Base-by-base conservation (phyloP, 345 rosid species). In the Psidium friedrichsthalianum region DNA sequence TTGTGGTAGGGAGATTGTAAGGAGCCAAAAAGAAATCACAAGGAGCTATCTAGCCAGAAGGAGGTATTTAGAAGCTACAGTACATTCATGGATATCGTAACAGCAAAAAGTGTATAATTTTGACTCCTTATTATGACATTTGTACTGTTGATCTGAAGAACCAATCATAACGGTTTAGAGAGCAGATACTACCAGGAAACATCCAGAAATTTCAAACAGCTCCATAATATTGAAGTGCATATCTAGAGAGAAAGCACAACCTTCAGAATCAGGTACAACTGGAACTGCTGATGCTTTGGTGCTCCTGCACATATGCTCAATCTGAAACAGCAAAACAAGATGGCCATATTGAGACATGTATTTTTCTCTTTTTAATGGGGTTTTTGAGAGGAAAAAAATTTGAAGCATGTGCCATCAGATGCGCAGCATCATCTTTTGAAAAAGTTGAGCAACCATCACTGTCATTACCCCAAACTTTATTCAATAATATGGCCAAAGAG, bases 221-320 rank as follows among this genome's bases (percentile, higher is more conserved):
- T 69, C 80, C 20, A 36, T 69, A 21, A 18, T 8, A 36, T 21
- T 8, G 25, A 36, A 69, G 24, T 32, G 78, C 21, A 18, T 36
- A 69, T 69, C 24, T 69, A 64, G 58, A 83, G 54, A 64, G 57
- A 56, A 51, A 83, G 53, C 54, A 82, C 82, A 84, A 97, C 99
- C 99, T 96, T 93, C 96, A 89, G 98, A 93, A 89, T 97, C 98
- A 88, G 98, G 88, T 88, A 96, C 88, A 83, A 97, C 93, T 74
- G 99, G 99, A 88, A 96, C 95, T 51, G 98, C 99, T 87, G 95
- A 93, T 53, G 98, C 91, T 88, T 86, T 92, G 83, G 92, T 94
- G 87, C 89, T 93, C 87, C 91, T 91, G 86, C 98, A 96, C 98
- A 97, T 95, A 86, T 89, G 90, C 91, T 94, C 99, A 86, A 97